phyloP scores from a whole-genome alignment of 768 basidiomycete genomes.

The Thelephora ganbajun region DNA sequence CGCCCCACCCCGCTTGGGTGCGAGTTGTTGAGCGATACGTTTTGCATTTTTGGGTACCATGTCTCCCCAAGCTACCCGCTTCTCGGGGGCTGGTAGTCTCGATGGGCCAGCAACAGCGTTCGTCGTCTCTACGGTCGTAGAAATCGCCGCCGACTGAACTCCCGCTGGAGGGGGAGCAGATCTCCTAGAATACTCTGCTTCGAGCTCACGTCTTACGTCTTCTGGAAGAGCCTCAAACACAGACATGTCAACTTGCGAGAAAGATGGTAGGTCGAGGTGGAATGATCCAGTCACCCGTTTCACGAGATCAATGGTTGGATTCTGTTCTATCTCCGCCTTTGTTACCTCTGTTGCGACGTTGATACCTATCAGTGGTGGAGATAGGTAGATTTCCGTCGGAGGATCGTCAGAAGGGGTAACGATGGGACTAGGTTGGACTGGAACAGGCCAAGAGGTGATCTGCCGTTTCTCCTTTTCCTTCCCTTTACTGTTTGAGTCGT shows the following conservation, averaged over 20 bases:
- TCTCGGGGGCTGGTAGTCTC: constrained; percentile 4
- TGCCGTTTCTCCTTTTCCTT: neutral
- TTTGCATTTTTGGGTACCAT: constrained; percentile 24
- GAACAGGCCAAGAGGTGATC: neutral
- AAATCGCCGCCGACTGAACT: constrained; percentile 25
- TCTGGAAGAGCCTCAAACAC: constrained; percentile 60
- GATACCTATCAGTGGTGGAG: neutral
- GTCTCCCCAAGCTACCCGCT: neutral
- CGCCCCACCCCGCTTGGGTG: constrained; percentile 23
- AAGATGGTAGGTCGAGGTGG: constrained; percentile 38
- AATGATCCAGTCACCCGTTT: too few relatives aligned
- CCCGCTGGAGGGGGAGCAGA: constrained; percentile 15
- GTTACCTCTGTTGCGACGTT: neutral
- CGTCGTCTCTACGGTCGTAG: constrained; percentile 7
- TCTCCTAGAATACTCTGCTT: constrained; percentile 49
- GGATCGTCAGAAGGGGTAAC: constrained; percentile 19
- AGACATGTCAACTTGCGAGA: constrained; percentile 62
- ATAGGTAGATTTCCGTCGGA: constrained; percentile 5
- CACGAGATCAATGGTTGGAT: constrained; percentile 6
- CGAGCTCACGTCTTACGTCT: constrained; percentile 56
- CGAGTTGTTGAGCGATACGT: constrained; percentile 50
- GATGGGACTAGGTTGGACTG: constrained; percentile 3
- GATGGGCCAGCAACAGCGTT: constrained; percentile 2
- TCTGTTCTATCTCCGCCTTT: neutral
- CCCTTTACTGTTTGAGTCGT: neutral